Conservation (phyloP, 2,329 filamentous ascomycete species). For the Hymenotorrendiella dingleyae region DNA sequence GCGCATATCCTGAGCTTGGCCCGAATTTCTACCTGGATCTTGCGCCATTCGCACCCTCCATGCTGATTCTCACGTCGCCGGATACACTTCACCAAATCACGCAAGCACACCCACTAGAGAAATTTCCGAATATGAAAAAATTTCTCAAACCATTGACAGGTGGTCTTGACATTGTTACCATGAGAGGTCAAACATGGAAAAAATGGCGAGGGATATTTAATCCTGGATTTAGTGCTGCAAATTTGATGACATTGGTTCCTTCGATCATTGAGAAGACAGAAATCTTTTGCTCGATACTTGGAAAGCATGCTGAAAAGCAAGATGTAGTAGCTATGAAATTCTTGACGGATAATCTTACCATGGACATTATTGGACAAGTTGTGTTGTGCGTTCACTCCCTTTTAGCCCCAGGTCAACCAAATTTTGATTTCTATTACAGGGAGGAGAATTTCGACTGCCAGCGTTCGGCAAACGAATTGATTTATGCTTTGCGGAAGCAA, state of each 20-base stretch:
- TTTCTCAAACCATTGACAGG: constrained; percentile 6
- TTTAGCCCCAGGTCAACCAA: not conserved
- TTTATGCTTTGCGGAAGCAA: constrained; percentile 5
- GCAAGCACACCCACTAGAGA: constrained; percentile 4
- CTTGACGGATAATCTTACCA: constrained; percentile 1
- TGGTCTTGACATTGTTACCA: constrained; percentile 4
- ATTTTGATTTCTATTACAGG: not conserved
- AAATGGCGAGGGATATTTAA: constrained; percentile 12
- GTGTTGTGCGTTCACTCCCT: constrained; percentile 1
- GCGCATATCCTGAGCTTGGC: constrained; percentile 1
- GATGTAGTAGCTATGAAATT: constrained; percentile 5
- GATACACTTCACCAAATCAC: constrained; percentile 1
- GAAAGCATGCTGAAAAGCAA: constrained; percentile 1
- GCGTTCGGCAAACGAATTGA: constrained; percentile 6
- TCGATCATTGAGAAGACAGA: constrained; percentile 6
- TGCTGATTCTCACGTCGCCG: not conserved
- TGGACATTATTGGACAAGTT: constrained; percentile 7
- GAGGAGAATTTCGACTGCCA: constrained; percentile 8
- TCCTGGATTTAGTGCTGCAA: constrained; percentile 8
- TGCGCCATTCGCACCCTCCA: not conserved
- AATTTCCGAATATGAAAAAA: not conserved
- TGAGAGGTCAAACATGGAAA: constrained; percentile 12
- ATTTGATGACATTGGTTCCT: constrained; percentile 8
- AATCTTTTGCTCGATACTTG: not conserved
- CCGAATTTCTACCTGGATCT: constrained; percentile 3